Conservation (phyloP, 208 protist species). For the Leptomonas seymouri region DNA sequence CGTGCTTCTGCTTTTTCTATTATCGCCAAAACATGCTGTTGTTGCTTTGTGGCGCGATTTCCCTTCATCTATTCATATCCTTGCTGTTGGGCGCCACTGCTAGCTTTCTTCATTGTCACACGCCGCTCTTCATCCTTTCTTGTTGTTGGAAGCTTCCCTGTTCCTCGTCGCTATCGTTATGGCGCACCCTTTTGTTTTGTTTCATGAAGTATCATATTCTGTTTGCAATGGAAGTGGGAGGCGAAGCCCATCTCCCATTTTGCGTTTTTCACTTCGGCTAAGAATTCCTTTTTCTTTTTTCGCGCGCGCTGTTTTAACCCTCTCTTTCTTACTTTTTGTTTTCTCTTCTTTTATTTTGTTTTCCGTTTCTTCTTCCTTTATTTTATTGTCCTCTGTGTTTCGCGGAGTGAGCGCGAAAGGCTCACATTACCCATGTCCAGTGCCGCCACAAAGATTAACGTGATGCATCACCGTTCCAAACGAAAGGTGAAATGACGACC, state of each 20-base stretch:
- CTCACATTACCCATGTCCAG: too few relatives aligned
- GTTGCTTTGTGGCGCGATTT: background rate
- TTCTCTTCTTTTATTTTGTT: background rate
- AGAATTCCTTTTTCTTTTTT: too few relatives aligned
- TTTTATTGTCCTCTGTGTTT: too few relatives aligned
- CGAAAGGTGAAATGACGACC: too few relatives aligned
- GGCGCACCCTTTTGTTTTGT: background rate
- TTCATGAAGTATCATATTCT: too few relatives aligned
- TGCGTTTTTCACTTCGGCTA: too few relatives aligned
- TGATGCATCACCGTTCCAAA: too few relatives aligned
- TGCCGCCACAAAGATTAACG: too few relatives aligned
- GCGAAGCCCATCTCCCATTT: too few relatives aligned
- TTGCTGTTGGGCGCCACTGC: background rate
- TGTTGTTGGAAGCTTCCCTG: background rate
- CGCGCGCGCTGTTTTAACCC: too few relatives aligned
- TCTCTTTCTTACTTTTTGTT: too few relatives aligned
- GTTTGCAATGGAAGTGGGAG: background rate
- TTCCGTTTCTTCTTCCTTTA: conserved; percentile 11
- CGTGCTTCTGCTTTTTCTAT: background rate
- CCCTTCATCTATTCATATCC: background rate
- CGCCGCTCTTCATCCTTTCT: background rate
- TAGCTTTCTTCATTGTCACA: background rate
- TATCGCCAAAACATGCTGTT: background rate
- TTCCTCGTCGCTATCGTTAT: background rate
- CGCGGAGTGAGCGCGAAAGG: too few relatives aligned